Percentiles rank a stretch among this genome's conserved stretches.
Conservation (phyloP, 352 stramenopile species). For the Globisporangium carolinianum region DNA sequence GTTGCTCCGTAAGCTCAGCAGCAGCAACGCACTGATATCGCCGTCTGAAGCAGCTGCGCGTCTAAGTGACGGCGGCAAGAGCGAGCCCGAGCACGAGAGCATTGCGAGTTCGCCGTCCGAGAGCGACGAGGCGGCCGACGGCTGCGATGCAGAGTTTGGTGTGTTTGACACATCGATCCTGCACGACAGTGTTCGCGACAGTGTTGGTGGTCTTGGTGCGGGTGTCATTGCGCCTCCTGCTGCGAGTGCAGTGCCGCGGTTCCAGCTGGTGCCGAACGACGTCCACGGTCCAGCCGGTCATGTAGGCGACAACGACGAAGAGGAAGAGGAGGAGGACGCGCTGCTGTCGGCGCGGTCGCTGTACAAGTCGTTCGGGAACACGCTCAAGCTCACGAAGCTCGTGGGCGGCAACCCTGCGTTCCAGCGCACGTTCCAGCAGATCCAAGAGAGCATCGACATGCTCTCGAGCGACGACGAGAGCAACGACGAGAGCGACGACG, state of each 20-base stretch:
- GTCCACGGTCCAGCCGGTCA: neutral
- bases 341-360: constrained; percentile 32
- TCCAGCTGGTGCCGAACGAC: constrained; percentile 2
- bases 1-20: constrained; percentile 11
- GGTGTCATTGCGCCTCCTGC: neutral
- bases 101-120: neutral
- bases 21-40: neutral
- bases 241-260: neutral
- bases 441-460: constrained; percentile 55
- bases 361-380: constrained; percentile 41
- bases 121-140: neutral
- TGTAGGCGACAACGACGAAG: constrained; percentile 7
- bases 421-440: constrained; percentile 49
- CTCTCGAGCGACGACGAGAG: constrained; percentile 44
- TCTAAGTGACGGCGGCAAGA: constrained; percentile 1
- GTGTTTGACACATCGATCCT: constrained; percentile 23
- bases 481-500: constrained; percentile 20
- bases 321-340: constrained; percentile 30
- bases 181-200: constrained; percentile 1
- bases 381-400: constrained; percentile 35
- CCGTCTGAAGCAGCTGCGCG: too few species aligned
- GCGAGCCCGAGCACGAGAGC: constrained; percentile 14
- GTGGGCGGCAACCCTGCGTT: constrained; percentile 39
- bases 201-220: neutral
- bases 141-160: constrained; percentile 1